These are phyloP conservation scores for Leccinum variabile DNA, from an alignment of 1,284 basidiomycete species.

Conservation along the genomic window DNA sequence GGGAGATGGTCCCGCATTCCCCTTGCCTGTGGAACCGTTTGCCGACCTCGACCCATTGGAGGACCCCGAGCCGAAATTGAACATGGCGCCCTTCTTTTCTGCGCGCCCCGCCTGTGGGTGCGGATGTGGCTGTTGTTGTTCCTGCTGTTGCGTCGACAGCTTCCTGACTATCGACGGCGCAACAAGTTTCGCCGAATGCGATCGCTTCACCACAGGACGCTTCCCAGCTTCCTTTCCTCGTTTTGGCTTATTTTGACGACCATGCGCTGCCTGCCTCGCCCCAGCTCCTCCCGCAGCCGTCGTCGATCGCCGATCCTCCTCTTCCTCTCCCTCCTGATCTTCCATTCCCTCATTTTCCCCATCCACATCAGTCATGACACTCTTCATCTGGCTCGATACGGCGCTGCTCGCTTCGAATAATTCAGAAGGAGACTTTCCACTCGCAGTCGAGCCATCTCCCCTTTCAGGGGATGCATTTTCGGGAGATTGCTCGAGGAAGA, in stretches of 20 bases:
- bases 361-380: constrained; percentile 24
- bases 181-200: constrained; percentile 33
- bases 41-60: constrained; percentile 49
- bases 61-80: constrained; percentile 59
- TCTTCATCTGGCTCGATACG: constrained; percentile 42
- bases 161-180: constrained; percentile 31
- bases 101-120: constrained; percentile 17
- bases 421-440: constrained; percentile 34
- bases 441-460: constrained; percentile 31
- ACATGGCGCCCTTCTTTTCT: constrained; percentile 39
- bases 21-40: constrained; percentile 24
- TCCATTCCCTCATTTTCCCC: constrained; percentile 20
- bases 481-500: constrained; percentile 48
- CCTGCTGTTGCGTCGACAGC: constrained; percentile 26
- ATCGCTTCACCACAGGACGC: constrained; percentile 28
- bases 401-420: constrained; percentile 37
- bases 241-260: constrained; percentile 31
- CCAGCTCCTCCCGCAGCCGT: constrained; percentile 14
- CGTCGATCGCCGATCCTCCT: constrained; percentile 29
- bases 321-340: constrained; percentile 20
- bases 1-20: constrained; percentile 3
- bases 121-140: background rate
- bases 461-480: constrained; percentile 39
- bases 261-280: constrained; percentile 8
- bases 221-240: constrained; percentile 35